A percentile compares a stretch with the other conserved stretches of the same genome.
Evolutionary conservation across 306 rosid genomes (phyloP).

Genomic region (Coriaria nepalensis): DNA sequence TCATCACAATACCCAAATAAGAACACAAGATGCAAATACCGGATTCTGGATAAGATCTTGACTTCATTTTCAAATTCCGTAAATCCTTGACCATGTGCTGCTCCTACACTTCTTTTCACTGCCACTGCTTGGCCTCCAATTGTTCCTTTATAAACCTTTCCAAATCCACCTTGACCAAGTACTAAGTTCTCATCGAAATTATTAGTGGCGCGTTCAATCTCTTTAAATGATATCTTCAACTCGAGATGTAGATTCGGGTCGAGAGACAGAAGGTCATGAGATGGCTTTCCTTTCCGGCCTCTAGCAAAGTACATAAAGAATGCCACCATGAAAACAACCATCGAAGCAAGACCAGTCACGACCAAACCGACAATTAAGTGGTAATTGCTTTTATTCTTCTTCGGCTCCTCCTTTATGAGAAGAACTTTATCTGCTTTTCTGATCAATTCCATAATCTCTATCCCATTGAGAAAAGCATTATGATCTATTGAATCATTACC

Average conservation of each 20-base stretch:
- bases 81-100: constrained; percentile 4
- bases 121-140: constrained; percentile 5
- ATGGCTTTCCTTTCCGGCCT: neutral
- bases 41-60: constrained; percentile 2
- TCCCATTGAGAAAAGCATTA: constrained; percentile 2
- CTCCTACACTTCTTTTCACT: constrained; percentile 13
- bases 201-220: neutral
- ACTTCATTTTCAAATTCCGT: constrained; percentile 13
- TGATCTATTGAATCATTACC: neutral
- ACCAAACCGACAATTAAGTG: neutral
- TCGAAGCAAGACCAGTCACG: neutral
- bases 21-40: constrained; percentile 5
- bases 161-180: constrained; percentile 17
- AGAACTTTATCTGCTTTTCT: neutral
- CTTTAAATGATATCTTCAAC: neutral
- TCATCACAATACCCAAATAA: constrained; percentile 11
- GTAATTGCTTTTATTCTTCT: neutral
- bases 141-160: constrained; percentile 11
- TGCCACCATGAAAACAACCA: neutral
- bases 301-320: neutral
- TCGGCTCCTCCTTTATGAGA: neutral
- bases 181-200: constrained; percentile 3
- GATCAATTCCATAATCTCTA: constrained; percentile 11
- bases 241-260: constrained; percentile 4
- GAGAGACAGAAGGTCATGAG: neutral